Conservation (phyloP, 495 filamentous ascomycete species). For the Usnea hakonensis region DNA sequence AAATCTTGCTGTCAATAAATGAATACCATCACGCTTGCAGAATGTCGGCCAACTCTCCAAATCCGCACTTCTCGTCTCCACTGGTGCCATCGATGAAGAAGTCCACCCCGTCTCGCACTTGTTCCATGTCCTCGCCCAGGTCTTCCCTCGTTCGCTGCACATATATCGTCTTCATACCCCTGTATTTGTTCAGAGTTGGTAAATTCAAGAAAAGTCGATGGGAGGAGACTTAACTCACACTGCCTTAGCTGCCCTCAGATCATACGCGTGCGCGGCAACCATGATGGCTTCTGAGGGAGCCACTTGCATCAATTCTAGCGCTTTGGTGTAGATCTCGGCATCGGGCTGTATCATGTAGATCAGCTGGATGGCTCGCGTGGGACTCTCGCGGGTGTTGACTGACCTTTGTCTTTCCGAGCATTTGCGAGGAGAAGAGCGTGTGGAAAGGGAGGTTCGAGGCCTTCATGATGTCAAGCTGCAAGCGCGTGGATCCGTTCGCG, state of each 20-base stretch:
- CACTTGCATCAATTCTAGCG: conserved; percentile 36
- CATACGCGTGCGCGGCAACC: conserved; percentile 50
- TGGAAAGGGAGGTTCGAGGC: conserved; percentile 44
- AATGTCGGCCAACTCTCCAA: conserved; percentile 12
- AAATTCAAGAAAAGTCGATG: too few species aligned
- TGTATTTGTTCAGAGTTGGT: not conserved
- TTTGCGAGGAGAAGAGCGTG: conserved; percentile 45
- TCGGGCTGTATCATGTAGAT: conserved; percentile 39
- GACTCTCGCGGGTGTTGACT: not conserved
- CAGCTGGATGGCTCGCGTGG: not conserved
- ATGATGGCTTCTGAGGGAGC: conserved; percentile 41
- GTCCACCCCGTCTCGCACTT: conserved; percentile 39
- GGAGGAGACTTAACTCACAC: conserved; percentile 4
- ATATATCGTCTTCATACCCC: conserved; percentile 45
- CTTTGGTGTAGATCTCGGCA: conserved; percentile 39
- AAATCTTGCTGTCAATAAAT: too few species aligned
- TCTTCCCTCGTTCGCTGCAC: conserved; percentile 49
- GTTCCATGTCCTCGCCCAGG: conserved; percentile 41
- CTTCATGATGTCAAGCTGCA: conserved; percentile 44
- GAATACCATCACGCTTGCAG: conserved; percentile 9
- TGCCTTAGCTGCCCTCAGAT: conserved; percentile 39
- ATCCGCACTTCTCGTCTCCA: conserved; percentile 11
- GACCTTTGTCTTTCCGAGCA: conserved; percentile 31
- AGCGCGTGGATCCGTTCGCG: conserved; percentile 48
- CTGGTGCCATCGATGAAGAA: conserved; percentile 40